Evolutionary conservation across 2,329 filamentous ascomycete species (phyloP).

Genomic region (Ophiocordyceps polyrhachis-furcata): DNA sequence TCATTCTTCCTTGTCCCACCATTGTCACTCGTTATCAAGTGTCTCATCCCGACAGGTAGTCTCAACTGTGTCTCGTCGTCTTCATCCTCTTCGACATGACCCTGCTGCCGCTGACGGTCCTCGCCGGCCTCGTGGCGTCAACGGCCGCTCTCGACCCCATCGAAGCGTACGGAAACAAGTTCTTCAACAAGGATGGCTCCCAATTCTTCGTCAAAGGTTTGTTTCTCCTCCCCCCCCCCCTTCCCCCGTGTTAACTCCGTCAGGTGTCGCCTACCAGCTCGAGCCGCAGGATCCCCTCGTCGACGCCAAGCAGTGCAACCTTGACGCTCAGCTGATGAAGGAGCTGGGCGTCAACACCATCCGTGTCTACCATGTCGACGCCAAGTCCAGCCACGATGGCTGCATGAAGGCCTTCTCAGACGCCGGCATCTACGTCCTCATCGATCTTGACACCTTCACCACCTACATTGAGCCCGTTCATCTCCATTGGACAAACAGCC

Average conservation of each 20-base stretch:
- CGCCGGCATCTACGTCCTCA: constrained; percentile 65
- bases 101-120: constrained; percentile 11
- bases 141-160: constrained; percentile 27
- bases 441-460: constrained; percentile 63
- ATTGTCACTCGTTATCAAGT: background rate
- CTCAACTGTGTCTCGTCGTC: background rate
- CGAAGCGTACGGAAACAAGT: constrained; percentile 53
- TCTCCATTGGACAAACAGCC: constrained; percentile 54
- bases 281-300: constrained; percentile 52
- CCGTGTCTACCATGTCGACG: constrained; percentile 75
- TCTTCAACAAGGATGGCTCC: constrained; percentile 63
- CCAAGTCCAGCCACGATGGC: constrained; percentile 47
- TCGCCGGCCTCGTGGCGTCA: constrained; percentile 15
- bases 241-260: background rate
- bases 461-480: constrained; percentile 47
- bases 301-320: constrained; percentile 55
- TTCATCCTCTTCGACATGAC: background rate
- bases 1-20: background rate
- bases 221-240: background rate
- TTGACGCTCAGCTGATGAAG: constrained; percentile 62
- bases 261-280: constrained; percentile 57
- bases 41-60: background rate
- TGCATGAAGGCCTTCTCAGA: constrained; percentile 71
- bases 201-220: constrained; percentile 74
- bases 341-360: constrained; percentile 67